Percentiles rank a stretch among this genome's conserved stretches.
These are phyloP conservation scores for Carex parvula DNA, from an alignment of 176 grass and related monocot genomes.

Conservation along the genomic window DNA sequence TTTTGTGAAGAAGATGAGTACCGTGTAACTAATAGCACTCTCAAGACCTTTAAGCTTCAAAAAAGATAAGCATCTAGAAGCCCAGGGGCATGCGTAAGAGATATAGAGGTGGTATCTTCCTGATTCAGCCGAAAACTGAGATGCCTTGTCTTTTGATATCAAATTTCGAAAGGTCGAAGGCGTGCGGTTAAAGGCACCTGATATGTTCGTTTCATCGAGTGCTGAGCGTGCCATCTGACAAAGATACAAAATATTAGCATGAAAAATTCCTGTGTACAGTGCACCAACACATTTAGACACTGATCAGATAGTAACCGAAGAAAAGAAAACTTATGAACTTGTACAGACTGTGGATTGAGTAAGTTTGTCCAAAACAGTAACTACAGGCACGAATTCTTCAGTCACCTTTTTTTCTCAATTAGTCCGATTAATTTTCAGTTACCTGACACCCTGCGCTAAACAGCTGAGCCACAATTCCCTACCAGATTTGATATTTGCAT, in stretches of 20 bases:
- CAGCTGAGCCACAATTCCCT: not conserved
- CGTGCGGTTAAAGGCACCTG: constrained; percentile 73
- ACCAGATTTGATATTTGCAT: not conserved
- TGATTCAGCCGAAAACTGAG: constrained; percentile 59
- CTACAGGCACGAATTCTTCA: not conserved
- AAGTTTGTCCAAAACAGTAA: not conserved
- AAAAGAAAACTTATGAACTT: not conserved
- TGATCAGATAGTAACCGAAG: not conserved
- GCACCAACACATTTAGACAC: not conserved
- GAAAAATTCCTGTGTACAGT: not conserved
- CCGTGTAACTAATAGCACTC: constrained; percentile 54
- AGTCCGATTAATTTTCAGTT: not conserved
- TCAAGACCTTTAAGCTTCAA: constrained; percentile 95
- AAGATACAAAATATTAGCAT: constrained; percentile 13
- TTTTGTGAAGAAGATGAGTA: constrained; percentile 12
- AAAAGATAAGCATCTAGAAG: constrained; percentile 79
- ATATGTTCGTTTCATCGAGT: constrained; percentile 65
- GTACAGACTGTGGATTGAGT: not conserved
- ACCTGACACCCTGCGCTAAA: not conserved
- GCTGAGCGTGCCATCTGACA: constrained; percentile 70
- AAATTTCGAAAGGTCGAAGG: constrained; percentile 82
- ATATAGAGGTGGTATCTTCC: constrained; percentile 93
- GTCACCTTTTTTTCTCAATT: not conserved
- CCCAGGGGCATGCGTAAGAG: constrained; percentile 96
- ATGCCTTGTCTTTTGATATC: constrained; percentile 51